Conservation (phyloP, 176 grass and related monocot genomes). For the Alopecurus myosuroides region DNA sequence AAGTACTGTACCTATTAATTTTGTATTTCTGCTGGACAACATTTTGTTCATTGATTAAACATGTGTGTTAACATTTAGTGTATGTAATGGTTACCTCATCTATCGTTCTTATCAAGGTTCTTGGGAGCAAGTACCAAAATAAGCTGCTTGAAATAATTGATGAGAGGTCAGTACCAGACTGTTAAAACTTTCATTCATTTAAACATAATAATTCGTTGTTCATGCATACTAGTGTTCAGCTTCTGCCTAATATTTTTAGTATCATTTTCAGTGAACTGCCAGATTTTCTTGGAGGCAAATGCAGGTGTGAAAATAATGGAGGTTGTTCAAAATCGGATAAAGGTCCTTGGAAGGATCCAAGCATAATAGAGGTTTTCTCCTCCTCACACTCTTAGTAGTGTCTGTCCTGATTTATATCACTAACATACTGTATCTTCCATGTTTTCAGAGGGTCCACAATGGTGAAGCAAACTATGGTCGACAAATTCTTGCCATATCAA, state of each 20-base stretch:
- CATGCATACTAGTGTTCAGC: slow-evolving; percentile 3
- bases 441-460: slow-evolving; percentile 58
- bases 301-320: slow-evolving; percentile 77
- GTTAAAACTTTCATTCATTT: background rate
- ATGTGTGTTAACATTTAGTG: background rate
- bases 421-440: slow-evolving; percentile 17
- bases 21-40: background rate
- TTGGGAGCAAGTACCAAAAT: slow-evolving; percentile 83
- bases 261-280: slow-evolving; percentile 74
- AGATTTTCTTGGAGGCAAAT: slow-evolving; percentile 85
- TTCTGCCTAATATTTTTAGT: slow-evolving; percentile 31
- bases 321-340: slow-evolving; percentile 83
- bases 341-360: slow-evolving; percentile 88
- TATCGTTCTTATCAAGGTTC: slow-evolving; percentile 54
- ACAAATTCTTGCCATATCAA: slow-evolving; percentile 62
- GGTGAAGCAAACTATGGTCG: slow-evolving; percentile 80
- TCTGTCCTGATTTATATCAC: background rate
- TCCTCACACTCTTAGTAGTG: background rate
- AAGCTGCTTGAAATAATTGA: slow-evolving; percentile 88
- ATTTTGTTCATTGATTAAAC: background rate
- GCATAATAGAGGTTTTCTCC: slow-evolving; percentile 64
- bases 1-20: slow-evolving; percentile 8
- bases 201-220: slow-evolving; percentile 1
- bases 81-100: slow-evolving; percentile 11
- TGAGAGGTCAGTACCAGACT: slow-evolving; percentile 49